These are phyloP conservation scores for Fusarium cyanostomum DNA, from an alignment of 2,329 filamentous ascomycete genomes.

Conservation along the genomic window DNA sequence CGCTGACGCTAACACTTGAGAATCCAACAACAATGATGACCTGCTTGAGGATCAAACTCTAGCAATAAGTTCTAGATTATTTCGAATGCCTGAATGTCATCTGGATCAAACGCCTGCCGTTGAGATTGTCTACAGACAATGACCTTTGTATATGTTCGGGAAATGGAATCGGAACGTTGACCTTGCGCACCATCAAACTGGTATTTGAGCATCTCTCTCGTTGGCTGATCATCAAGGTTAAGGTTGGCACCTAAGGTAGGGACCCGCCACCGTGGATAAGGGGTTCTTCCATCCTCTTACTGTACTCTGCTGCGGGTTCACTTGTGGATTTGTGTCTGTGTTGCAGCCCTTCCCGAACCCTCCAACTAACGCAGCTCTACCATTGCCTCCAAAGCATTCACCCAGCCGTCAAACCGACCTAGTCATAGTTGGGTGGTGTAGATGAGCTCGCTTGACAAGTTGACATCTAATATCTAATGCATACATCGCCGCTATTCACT, in stretches of 20 bases:
- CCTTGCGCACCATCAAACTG: too few species aligned
- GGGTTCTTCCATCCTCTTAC: conserved; percentile 6
- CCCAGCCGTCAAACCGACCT: too few species aligned
- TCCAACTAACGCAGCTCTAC: too few species aligned
- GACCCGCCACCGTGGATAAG: conserved; percentile 6
- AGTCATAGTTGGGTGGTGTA: neutral
- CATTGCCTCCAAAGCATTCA: too few species aligned
- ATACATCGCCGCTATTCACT: neutral
- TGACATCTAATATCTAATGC: too few species aligned
- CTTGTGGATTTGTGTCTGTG: too few species aligned
- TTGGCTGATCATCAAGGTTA: conserved; percentile 7
- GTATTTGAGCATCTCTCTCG: too few species aligned
- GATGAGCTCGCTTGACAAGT: neutral
- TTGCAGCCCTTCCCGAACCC: too few species aligned
- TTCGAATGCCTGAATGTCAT: neutral
- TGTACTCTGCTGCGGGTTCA: too few species aligned
- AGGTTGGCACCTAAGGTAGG: conserved; percentile 6
- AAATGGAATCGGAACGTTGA: too few species aligned
- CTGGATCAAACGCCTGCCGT: neutral
- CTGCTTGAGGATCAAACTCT: neutral
- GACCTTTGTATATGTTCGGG: too few species aligned
- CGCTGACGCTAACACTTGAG: neutral
- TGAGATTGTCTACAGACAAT: neutral
- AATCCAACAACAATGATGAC: neutral
- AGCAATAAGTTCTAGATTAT: neutral